Base-by-base conservation (phyloP, 2,329 filamentous ascomycete species). In the Cladosporium oxysporum region DNA sequence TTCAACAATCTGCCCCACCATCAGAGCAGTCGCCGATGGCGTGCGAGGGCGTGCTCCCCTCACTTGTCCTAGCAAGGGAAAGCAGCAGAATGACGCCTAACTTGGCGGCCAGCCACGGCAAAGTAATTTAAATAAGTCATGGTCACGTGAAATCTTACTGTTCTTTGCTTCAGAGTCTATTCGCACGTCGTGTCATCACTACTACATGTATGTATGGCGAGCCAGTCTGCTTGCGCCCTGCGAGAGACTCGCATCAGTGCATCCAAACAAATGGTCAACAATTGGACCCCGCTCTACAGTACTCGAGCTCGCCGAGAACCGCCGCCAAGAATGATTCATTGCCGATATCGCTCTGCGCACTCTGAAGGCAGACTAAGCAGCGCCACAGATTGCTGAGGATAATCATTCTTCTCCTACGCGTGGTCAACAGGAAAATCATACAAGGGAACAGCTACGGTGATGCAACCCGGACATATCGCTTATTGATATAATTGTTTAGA, bases 41-140 rank as follows among this genome's bases (percentile, higher is more conserved):
- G 60, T 55, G 61, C 33, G 61, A 63, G 55, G 61, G 50, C 60
- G 60, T 55, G 61, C 61, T 55, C 33, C 61, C 61, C 61, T 55
- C 61, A 44, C 61, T 63, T 57, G 35, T 44, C 61, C 61, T 35
- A 62, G 41, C 41, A 26, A 53, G 60, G 47, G 28, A 50, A 62
- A 62, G 59, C 23, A 55, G 29, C 28, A 50, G 33, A 29, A 55
- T 57, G 50, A 63, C 26, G 61, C 50, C 61, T 52, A 47, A 41
- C 57, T 59, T 59, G 57, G 57, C 55, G 41, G 55, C 55, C 53
- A 33, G 55, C 55, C 55, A 58, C 55, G 11, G 5, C 28, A 8
- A 55, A 18, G 16, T 55, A 14, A 33, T 55, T 55, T 28, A 16
- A n/a, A 47, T 47, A 31, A 53, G 50, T 53, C 23, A 5, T 8